A percentile compares a stretch with the other conserved stretches of the same genome.
These are phyloP conservation scores for Paecilomyces sp. DNA, from an alignment of 2,329 filamentous ascomycete species.

Conservation along the genomic window DNA sequence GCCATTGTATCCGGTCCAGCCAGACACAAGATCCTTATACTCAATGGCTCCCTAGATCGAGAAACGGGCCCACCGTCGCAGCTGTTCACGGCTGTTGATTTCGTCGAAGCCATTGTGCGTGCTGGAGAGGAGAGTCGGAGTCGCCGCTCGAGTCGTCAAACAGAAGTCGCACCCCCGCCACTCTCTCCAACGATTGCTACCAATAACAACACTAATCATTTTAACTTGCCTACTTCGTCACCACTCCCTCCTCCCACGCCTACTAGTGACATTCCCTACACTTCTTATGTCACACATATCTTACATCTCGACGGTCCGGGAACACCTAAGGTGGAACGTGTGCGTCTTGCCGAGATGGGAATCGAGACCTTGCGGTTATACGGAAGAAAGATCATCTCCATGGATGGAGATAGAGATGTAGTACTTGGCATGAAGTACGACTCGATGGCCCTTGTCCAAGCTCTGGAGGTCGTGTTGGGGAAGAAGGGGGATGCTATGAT, in stretches of 20 bases:
- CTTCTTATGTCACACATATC: slow-evolving; percentile 72
- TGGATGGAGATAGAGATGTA: slow-evolving; percentile 40
- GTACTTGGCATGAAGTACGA: slow-evolving; percentile 63
- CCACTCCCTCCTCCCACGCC: not conserved
- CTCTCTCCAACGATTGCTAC: slow-evolving; percentile 5
- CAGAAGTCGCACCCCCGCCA: slow-evolving; percentile 1
- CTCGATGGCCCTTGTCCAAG: slow-evolving; percentile 63
- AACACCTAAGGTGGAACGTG: slow-evolving; percentile 63
- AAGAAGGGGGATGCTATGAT: slow-evolving; percentile 49
- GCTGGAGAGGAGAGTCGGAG: slow-evolving; percentile 65
- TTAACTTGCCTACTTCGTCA: not conserved
- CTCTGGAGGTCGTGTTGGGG: slow-evolving; percentile 70
- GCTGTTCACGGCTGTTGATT: slow-evolving; percentile 70
- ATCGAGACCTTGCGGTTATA: slow-evolving; percentile 74
- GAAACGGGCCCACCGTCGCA: slow-evolving; percentile 67
- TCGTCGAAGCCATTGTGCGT: slow-evolving; percentile 69
- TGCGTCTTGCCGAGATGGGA: slow-evolving; percentile 56
- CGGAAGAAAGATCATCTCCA: slow-evolving; percentile 50
- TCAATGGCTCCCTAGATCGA: slow-evolving; percentile 77
- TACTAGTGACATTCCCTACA: slow-evolving; percentile 43
- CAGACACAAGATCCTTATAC: slow-evolving; percentile 68
- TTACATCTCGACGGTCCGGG: slow-evolving; percentile 68
- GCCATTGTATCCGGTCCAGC: slow-evolving; percentile 48
- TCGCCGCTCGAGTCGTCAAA: slow-evolving; percentile 14
- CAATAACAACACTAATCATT: not conserved